Evolutionary conservation across 306 rosid species (phyloP).

Genomic region (Medicago truncatula): MtrunA17r5.0-ANR NC_053048.1:40956001-40956500

Average conservation of each 20-base stretch:
- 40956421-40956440: neutral
- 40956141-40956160: too few species aligned
- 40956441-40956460: neutral
- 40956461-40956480: neutral
- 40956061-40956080: too few species aligned
- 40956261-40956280: slow-evolving; percentile 63
- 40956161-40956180: too few species aligned
- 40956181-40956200: too few species aligned
- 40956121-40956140: too few species aligned
- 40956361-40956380: slow-evolving; percentile 56
- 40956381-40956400: neutral
- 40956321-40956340: slow-evolving; percentile 56
- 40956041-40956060: too few species aligned
- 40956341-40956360: slow-evolving; percentile 79
- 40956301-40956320: slow-evolving; percentile 84
- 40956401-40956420: neutral
- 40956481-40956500: slow-evolving; percentile 64
- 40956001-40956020: too few species aligned
- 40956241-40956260: slow-evolving; percentile 57
- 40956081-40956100: too few species aligned
- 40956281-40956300: slow-evolving; percentile 67
- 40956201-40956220: too few species aligned
- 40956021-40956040: too few species aligned
- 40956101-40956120: too few species aligned
- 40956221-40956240: too few species aligned